phyloP scores from a whole-genome alignment of 805 yeast species.

The Hermanozyma aechmeae region DNA sequence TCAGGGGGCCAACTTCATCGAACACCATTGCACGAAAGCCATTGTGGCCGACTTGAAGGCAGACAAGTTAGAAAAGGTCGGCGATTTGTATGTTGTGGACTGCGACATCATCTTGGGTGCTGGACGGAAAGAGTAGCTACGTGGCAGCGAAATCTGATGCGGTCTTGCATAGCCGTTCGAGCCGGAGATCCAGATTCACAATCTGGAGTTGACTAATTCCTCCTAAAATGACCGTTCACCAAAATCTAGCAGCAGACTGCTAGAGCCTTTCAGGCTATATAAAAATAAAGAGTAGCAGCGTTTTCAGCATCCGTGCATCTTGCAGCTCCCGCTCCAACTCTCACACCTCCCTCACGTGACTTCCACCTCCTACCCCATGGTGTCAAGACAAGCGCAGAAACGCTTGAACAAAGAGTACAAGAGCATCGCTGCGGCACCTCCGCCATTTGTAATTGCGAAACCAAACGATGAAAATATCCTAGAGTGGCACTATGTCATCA shows the following conservation, averaged over 20 bases:
- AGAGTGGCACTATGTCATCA: slow-evolving; percentile 89
- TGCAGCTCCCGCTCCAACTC: neutral
- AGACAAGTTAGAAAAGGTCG: slow-evolving; percentile 3
- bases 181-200: neutral
- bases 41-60: slow-evolving; percentile 5
- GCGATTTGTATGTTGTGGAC: slow-evolving; percentile 8
- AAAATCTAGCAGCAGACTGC: neutral
- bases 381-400: slow-evolving; percentile 31
- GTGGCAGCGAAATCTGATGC: neutral
- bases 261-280: neutral
- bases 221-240: neutral
- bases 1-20: slow-evolving; percentile 16
- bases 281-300: neutral
- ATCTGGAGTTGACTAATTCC: neutral
- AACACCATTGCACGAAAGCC: slow-evolving; percentile 12
- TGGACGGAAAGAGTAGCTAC: slow-evolving; percentile 11
- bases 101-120: slow-evolving; percentile 18
- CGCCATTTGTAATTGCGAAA: slow-evolving; percentile 75
- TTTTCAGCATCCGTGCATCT: neutral
- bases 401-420: slow-evolving; percentile 75
- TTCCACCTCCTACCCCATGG: slow-evolving; percentile 15
- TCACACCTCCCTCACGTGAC: neutral
- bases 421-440: slow-evolving; percentile 65
- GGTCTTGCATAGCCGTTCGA: neutral
- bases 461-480: slow-evolving; percentile 83